These are phyloP conservation scores for Paulownia fortunei DNA, from an alignment of 257 asterid species.

Conservation along the genomic window DNA sequence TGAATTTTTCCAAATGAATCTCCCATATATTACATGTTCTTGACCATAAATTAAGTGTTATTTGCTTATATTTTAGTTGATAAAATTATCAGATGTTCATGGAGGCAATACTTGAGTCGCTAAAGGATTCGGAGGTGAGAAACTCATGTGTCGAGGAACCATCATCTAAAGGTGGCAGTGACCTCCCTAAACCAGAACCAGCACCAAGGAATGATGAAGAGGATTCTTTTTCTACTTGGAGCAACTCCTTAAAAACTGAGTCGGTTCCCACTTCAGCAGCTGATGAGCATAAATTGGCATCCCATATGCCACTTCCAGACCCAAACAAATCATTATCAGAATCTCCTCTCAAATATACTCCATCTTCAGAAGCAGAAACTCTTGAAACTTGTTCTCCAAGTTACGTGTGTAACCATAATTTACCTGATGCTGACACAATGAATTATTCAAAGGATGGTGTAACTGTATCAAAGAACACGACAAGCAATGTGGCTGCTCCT, in stretches of 20 bases:
- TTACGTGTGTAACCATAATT: conserved; percentile 16
- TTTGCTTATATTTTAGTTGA: conserved; percentile 7
- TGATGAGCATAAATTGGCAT: background rate
- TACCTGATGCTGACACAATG: conserved; percentile 3
- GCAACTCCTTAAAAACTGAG: conserved; percentile 30
- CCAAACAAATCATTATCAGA: background rate
- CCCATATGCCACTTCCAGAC: background rate
- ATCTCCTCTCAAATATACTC: conserved; percentile 17
- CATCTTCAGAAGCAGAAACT: conserved; percentile 25
- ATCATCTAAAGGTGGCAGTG: conserved; percentile 34
- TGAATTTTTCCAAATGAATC: background rate
- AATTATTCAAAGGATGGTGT: conserved; percentile 1
- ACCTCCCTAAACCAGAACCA: conserved; percentile 40
- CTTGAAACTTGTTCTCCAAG: conserved; percentile 28
- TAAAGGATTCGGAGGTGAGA: conserved; percentile 58
- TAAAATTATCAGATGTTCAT: conserved; percentile 69
- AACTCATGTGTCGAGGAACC: conserved; percentile 34
- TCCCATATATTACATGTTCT: background rate
- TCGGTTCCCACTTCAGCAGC: conserved; percentile 17
- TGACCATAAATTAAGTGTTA: background rate
- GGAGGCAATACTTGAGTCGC: conserved; percentile 80
- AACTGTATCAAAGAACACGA: background rate
- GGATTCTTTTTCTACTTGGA: conserved; percentile 23
- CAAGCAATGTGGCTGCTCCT: background rate
- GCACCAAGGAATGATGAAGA: conserved; percentile 37